Evolutionary conservation across 768 basidiomycete species (phyloP).

Genomic region (Podaxis sp.): DNA sequence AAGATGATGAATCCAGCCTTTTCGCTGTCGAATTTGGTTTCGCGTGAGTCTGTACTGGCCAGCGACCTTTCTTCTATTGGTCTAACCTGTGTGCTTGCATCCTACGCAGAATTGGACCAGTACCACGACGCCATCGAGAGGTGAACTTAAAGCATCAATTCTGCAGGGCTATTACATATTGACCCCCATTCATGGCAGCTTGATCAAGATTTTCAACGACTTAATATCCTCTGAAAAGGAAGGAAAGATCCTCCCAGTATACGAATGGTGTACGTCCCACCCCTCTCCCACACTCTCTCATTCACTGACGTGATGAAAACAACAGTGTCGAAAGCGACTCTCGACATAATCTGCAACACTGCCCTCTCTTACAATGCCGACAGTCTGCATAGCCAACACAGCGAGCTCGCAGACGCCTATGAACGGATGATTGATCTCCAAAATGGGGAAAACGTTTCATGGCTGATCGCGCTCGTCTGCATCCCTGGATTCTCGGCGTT

Average conservation of each 20-base stretch:
- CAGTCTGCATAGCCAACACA: conserved; percentile 44
- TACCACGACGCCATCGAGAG: conserved; percentile 48
- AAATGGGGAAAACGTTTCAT: conserved; percentile 24
- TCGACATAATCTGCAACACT: conserved; percentile 53
- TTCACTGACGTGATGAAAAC: not conserved
- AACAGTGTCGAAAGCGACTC: conserved; percentile 49
- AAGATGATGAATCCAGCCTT: conserved; percentile 48
- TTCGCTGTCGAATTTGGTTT: conserved; percentile 32
- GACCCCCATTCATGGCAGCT: conserved; percentile 10
- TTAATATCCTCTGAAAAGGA: conserved; percentile 27
- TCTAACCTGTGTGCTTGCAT: not conserved
- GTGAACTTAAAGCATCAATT: conserved; percentile 24
- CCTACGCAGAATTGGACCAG: conserved; percentile 43
- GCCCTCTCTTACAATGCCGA: conserved; percentile 50
- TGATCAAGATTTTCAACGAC: conserved; percentile 35
- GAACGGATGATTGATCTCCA: conserved; percentile 42
- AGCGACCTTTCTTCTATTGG: not conserved
- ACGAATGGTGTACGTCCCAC: conserved; percentile 45
- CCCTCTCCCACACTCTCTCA: not conserved
- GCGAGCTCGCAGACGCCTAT: conserved; percentile 48
- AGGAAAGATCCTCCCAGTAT: conserved; percentile 32
- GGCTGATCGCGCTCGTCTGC: not conserved
- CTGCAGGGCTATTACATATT: not conserved
- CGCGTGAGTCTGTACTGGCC: conserved; percentile 13
- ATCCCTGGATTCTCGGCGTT: conserved; percentile 25